These are phyloP conservation scores for Plasmodium vinckei DNA, from an alignment of 169 alveolate species.

Conservation along the genomic window DNA sequence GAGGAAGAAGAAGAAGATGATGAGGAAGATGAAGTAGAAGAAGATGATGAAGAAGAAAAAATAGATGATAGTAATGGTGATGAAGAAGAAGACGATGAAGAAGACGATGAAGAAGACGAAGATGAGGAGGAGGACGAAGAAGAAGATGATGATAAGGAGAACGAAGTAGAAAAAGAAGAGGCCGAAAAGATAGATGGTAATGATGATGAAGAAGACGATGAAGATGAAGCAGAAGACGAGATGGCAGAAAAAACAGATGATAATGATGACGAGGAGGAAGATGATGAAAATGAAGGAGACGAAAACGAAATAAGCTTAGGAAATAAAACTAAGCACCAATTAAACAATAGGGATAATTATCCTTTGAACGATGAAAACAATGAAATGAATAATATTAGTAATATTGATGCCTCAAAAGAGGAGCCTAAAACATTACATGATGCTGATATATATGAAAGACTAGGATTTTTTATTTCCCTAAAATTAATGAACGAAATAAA, in stretches of 20 bases:
- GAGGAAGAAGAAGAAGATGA: not conserved
- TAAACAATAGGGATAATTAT: too few species aligned
- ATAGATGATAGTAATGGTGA: not conserved
- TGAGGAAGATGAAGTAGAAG: not conserved
- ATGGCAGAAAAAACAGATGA: constrained; percentile 1
- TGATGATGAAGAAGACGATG: too few species aligned
- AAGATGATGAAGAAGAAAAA: constrained; percentile 5
- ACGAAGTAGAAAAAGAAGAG: not conserved
- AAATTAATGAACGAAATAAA: constrained; percentile 67
- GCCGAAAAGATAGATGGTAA: not conserved
- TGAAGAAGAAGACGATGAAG: constrained; percentile 11
- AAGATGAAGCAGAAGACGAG: not conserved
- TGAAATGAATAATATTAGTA: not conserved
- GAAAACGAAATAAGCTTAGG: too few species aligned
- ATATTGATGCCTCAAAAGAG: not conserved
- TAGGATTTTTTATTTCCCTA: constrained; percentile 69
- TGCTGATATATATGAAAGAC: constrained; percentile 72
- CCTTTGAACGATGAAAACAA: not conserved
- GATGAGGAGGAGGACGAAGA: not conserved
- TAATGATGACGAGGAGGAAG: constrained; percentile 1
- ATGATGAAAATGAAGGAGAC: not conserved
- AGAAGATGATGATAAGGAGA: not conserved
- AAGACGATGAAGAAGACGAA: constrained; percentile 11
- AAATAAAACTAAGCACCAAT: too few species aligned
- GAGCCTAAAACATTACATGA: not conserved